These are phyloP conservation scores for Aspergillus sp. DNA, from an alignment of 2,329 filamentous ascomycete species.

Conservation along the genomic window DNA sequence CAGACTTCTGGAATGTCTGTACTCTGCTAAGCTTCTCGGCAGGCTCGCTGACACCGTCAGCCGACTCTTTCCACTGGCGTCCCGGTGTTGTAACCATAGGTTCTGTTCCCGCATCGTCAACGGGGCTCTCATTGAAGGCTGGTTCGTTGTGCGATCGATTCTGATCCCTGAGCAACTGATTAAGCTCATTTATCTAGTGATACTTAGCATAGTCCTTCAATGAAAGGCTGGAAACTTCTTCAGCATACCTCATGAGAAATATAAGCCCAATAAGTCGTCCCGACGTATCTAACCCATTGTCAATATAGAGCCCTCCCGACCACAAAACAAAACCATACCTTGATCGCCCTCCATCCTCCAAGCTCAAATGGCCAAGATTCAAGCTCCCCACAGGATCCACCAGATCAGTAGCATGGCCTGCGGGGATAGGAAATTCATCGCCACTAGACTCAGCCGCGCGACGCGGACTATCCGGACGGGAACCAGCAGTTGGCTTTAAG, in stretches of 20 bases:
- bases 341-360: slow-evolving; percentile 47
- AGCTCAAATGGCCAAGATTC: slow-evolving; percentile 45
- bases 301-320: not conserved
- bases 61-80: slow-evolving; percentile 25
- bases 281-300: slow-evolving; percentile 42
- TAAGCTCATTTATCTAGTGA: slow-evolving; percentile 46
- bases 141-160: slow-evolving; percentile 37
- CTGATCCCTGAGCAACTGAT: slow-evolving; percentile 46
- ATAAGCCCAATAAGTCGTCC: slow-evolving; percentile 50
- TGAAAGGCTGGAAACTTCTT: not conserved
- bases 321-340: slow-evolving; percentile 37
- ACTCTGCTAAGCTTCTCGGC: slow-evolving; percentile 23
- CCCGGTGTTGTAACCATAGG: slow-evolving; percentile 16
- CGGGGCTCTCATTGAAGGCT: slow-evolving; percentile 22
- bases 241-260: slow-evolving; percentile 45
- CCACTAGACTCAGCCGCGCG: slow-evolving; percentile 37
- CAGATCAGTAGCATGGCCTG: slow-evolving; percentile 44
- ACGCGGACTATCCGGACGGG: slow-evolving; percentile 36
- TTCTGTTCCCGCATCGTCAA: slow-evolving; percentile 27
- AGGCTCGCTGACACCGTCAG: slow-evolving; percentile 17
- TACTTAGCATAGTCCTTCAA: slow-evolving; percentile 13
- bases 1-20: slow-evolving; percentile 39
- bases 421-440: slow-evolving; percentile 47
- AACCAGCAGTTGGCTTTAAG: slow-evolving; percentile 18
- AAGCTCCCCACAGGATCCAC: slow-evolving; percentile 46